Conservation (phyloP, 192 early-diverging fungal species). For the Tieghemiomyces parasiticus region DNA sequence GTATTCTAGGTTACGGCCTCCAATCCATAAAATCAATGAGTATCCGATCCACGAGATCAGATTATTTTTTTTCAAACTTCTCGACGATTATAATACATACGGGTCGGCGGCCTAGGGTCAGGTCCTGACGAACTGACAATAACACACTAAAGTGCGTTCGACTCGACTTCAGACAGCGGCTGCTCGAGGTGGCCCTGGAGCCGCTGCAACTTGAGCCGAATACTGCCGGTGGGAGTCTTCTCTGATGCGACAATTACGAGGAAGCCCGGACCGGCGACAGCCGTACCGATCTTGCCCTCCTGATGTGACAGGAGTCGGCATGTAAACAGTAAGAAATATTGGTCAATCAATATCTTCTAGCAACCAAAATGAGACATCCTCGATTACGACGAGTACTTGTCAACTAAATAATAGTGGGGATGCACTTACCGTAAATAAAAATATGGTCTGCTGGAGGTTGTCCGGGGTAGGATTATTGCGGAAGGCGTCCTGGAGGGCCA, state of each 20-base stretch:
- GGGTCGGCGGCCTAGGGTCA: too few relatives aligned
- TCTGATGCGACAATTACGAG: neutral
- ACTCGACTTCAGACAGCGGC: neutral
- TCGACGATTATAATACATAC: too few relatives aligned
- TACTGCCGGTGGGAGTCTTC: constrained; percentile 2
- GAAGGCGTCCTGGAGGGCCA: neutral
- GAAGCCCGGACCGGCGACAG: neutral
- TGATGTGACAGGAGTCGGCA: neutral
- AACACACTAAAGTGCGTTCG: too few relatives aligned
- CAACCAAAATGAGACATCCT: neutral
- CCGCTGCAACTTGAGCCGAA: constrained; percentile 4
- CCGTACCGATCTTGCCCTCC: neutral
- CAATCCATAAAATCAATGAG: too few relatives aligned
- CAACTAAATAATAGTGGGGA: neutral
- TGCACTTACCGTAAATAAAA: constrained; percentile 4
- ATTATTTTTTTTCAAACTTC: too few relatives aligned
- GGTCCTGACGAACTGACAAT: too few relatives aligned
- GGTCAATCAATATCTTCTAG: neutral
- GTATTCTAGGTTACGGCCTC: too few relatives aligned
- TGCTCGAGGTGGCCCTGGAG: constrained; percentile 6
- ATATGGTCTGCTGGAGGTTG: neutral
- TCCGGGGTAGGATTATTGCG: neutral
- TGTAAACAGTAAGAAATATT: neutral
- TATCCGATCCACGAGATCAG: too few relatives aligned
- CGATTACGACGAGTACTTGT: neutral